Base-by-base conservation (phyloP, 2,329 filamentous ascomycete species). In the Bimuria novae-zelandiae region DNA sequence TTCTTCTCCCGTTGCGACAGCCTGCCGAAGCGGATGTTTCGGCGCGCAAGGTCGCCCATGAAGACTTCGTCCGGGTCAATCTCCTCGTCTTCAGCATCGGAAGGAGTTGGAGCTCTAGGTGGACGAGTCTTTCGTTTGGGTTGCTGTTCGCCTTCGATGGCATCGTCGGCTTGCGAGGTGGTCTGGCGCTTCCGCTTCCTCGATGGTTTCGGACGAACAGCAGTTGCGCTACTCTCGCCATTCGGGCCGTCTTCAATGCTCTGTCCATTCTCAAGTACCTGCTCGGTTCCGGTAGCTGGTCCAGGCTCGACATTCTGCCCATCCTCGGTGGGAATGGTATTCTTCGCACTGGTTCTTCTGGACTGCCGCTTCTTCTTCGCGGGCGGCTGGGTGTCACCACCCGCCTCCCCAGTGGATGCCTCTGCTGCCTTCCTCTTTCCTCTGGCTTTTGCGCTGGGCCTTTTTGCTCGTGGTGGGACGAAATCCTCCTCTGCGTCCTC, bases 1-100 rank as follows among this genome's bases (percentile, higher is more conserved):
- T 89, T 85, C 63, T 86, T 84, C 61, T 91, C 89, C 3, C 87
- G 82, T 64, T 86, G 87, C 51, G 90, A 92, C 54, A 88, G 86
- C 69, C 89, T 89, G 52, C 90, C 90, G 51, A 88, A 87, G 19
- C 89, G 76, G 21, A 71, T 65, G 33, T 69, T 64, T 17, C 90
- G 88, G 56, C 82, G 84, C 44, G 85, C 89, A 3, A 94, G 75
- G 52, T 91, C 88, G 37, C 81, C 82, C 85, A 94, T 90, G 49
- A 84, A 89, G 22, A 89, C 81, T 3, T 80, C 82, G 21, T 82
- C 81, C 19, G 84, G 78, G 65, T 92, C 87, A 49, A 93, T 86
- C 64, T 64, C 54, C 44, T 65, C 74, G 41, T 73, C 59, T 57
- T 74, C 71, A 7, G 72, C 69, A 47, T 56, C 82, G 7, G 66